Conservation (phyloP, 1,284 basidiomycete genomes). For the Coniferiporia sulphurascens region DNA sequence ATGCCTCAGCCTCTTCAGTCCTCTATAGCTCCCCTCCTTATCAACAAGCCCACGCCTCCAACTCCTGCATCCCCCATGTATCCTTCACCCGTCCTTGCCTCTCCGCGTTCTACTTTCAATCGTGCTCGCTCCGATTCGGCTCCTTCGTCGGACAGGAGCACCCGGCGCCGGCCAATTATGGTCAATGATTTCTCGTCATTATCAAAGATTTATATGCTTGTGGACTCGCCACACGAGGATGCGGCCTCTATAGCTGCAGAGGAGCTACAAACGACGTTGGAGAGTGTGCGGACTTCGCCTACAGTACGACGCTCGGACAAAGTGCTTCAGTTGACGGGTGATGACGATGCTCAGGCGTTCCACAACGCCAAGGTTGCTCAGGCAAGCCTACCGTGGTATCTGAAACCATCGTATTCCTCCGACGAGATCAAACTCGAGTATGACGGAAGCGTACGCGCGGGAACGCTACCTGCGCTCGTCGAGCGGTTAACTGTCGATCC, state of each 20-base stretch:
- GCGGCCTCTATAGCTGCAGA: not conserved
- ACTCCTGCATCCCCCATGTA: constrained; percentile 12
- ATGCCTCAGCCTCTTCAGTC: constrained; percentile 37
- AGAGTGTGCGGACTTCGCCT: not conserved
- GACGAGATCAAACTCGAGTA: constrained; percentile 53
- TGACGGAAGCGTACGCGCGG: constrained; percentile 57
- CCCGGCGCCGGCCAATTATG: constrained; percentile 33
- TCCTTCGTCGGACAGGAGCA: constrained; percentile 3
- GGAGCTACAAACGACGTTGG: not conserved
- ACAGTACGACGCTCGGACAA: constrained; percentile 29
- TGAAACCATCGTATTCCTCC: constrained; percentile 53
- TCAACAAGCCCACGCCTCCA: constrained; percentile 32
- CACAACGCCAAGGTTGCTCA: constrained; percentile 33
- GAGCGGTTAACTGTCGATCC: constrained; percentile 62
- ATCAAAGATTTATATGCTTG: constrained; percentile 35
- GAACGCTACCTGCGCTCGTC: constrained; percentile 65
- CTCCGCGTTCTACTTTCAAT: constrained; percentile 15
- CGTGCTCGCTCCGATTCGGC: constrained; percentile 25
- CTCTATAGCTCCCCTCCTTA: constrained; percentile 11
- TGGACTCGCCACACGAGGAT: constrained; percentile 31
- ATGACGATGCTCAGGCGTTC: constrained; percentile 39
- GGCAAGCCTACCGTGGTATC: constrained; percentile 52
- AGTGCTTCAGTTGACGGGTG: constrained; percentile 40
- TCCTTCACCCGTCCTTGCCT: constrained; percentile 4
- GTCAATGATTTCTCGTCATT: constrained; percentile 39